Evolutionary conservation across 2,329 filamentous ascomycete genomes (phyloP).

Genomic region (Cadophora sp.): DNA sequence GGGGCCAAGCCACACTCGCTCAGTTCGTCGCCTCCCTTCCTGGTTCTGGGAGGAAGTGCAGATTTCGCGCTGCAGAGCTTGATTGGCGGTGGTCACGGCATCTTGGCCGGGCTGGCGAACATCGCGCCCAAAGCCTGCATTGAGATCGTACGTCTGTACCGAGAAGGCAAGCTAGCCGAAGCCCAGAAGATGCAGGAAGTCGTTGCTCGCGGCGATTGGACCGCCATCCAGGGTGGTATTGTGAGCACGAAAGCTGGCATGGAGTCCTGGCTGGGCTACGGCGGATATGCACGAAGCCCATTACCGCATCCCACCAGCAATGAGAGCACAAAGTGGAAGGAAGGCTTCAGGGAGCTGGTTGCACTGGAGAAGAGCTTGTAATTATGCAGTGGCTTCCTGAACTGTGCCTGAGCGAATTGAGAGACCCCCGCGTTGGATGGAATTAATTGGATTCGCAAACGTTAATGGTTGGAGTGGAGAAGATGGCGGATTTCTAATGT

Average conservation of each 20-base stretch:
- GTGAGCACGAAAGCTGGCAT: conserved; percentile 72
- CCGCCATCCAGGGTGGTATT: conserved; percentile 71
- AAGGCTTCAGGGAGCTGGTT: conserved; percentile 60
- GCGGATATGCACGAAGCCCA: conserved; percentile 57
- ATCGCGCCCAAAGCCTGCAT: conserved; percentile 71
- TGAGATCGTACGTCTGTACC: conserved; percentile 64
- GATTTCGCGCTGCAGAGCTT: conserved; percentile 77
- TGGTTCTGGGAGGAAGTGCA: conserved; percentile 74
- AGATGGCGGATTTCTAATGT: conserved; percentile 3
- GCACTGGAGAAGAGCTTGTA: conserved; percentile 53
- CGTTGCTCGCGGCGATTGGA: conserved; percentile 73
- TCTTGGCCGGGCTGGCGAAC: conserved; percentile 76
- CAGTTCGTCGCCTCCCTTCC: conserved; percentile 55
- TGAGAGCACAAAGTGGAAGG: conserved; percentile 58
- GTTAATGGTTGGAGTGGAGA: conserved; percentile 8
- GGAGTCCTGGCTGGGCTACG: conserved; percentile 68
- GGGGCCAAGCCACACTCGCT: conserved; percentile 51
- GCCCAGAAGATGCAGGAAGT: conserved; percentile 68
- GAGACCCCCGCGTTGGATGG: conserved; percentile 2
- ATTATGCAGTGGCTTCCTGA: background rate
- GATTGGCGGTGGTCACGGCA: conserved; percentile 72
- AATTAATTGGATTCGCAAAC: background rate
- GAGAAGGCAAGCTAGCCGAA: conserved; percentile 62
- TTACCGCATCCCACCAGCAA: conserved; percentile 58
- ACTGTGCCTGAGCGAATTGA: conserved; percentile 6